phyloP scores from a whole-genome alignment of 345 rosid species.

The Camelina sativa region DNA sequence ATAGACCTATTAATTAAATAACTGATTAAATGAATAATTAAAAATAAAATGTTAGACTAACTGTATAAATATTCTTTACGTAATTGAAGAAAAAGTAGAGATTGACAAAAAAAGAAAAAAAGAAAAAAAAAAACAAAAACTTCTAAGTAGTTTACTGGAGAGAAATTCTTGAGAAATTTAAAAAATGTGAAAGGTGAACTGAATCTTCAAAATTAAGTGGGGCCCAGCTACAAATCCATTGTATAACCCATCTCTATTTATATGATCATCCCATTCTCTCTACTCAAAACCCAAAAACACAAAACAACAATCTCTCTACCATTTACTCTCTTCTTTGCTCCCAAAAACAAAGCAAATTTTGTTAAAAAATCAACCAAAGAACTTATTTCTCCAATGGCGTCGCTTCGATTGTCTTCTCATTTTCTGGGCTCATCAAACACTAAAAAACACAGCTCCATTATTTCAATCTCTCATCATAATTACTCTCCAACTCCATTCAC shows the following conservation, averaged over 20 bases:
- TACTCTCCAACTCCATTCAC: constrained; percentile 24
- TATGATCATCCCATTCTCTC: background rate
- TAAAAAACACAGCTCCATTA: constrained; percentile 13
- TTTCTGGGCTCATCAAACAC: constrained; percentile 36
- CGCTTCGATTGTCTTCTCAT: constrained; percentile 33
- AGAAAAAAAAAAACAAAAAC: background rate
- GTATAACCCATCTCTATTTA: background rate
- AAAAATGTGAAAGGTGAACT: background rate
- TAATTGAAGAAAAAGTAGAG: background rate
- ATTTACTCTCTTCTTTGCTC: background rate
- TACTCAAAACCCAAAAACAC: background rate
- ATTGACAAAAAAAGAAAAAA: no score
- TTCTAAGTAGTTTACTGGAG: constrained; percentile 34
- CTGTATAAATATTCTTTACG: background rate
- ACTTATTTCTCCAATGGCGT: constrained; percentile 32
- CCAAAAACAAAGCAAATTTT: constrained; percentile 2
- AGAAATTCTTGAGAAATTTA: constrained; percentile 13
- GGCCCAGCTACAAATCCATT: background rate
- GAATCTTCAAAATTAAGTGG: background rate
- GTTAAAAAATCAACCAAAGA: background rate
- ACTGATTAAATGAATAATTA: no score
- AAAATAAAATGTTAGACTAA: constrained; percentile 2
- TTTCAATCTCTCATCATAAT: constrained; percentile 16
- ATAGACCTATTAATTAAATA: background rate
- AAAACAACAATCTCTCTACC: background rate